Evolutionary conservation across 1,284 basidiomycete species (phyloP).

Genomic region (Cutaneotrichosporon sp.): DNA sequence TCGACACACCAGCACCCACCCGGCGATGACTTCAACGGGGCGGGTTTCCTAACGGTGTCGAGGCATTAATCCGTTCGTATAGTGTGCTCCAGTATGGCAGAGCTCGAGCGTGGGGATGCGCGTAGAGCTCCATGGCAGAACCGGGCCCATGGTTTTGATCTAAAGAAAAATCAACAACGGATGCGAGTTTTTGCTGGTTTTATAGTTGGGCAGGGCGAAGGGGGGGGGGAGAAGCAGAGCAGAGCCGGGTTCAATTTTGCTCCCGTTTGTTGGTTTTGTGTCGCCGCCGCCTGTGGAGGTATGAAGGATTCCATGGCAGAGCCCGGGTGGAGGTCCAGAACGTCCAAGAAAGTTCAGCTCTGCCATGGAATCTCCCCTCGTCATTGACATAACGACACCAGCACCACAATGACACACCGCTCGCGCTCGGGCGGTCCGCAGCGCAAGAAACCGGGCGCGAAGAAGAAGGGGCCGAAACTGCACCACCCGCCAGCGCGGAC

Average conservation of each 20-base stretch:
- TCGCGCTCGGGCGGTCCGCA: conserved; percentile 33
- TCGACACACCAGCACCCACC: conserved; percentile 40
- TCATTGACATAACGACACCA: background rate
- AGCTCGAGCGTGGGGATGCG: conserved; percentile 2
- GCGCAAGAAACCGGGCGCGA: background rate
- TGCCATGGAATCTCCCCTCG: too few species aligned
- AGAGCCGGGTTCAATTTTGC: background rate
- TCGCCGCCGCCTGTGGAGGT: conserved; percentile 1
- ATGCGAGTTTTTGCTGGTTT: background rate
- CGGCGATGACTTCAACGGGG: conserved; percentile 13
- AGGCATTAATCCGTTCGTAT: conserved; percentile 49
- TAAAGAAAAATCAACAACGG: conserved; percentile 14
- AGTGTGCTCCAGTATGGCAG: conserved; percentile 29
- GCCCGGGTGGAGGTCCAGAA: background rate
- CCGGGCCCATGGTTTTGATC: conserved; percentile 34
- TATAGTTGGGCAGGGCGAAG: background rate
- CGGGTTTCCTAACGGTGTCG: conserved; percentile 45
- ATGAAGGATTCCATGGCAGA: background rate
- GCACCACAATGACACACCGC: conserved; percentile 39
- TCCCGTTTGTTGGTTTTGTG: too few species aligned
- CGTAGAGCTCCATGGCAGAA: conserved; percentile 25
- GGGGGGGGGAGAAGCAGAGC: background rate
- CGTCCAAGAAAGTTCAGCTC: background rate
- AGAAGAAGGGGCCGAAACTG: conserved; percentile 17
- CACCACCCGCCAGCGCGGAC: conserved; percentile 26